Base-by-base conservation (phyloP, 306 rosid genomes). In the Dryas alaskensis region DNA sequence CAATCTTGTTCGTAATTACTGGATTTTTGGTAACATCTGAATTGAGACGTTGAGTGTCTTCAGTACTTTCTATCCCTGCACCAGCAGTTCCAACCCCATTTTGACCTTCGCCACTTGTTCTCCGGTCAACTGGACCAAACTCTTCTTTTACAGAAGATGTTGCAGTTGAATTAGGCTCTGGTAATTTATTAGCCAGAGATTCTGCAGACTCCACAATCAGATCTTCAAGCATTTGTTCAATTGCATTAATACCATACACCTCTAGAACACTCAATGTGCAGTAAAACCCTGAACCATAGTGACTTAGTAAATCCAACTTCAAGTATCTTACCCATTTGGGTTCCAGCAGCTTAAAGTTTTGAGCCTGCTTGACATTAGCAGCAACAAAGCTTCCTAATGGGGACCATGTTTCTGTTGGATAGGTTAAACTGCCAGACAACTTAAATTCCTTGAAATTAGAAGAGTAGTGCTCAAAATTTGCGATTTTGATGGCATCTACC, bases 191-290 rank as follows among this genome's bases (percentile, higher is more conserved):
- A 25, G 87, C 73, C 63, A 65, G 16, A 16, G 88, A 42, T 81
- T 64, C 91, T 5, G 84, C 87, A 63, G 91, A 86, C 37, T 91
- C 82, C 76, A 87, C 91, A 45, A 89, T 85, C 16, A 93, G 85
- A 88, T 91, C 98, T 84, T 91, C 90, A 25, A 93, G 98, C 98
- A 91, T 93, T 67, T 90, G 51, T 83, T 89, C 98, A 4, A 93
- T 81, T 46, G 89, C 94, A 83, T 93, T 88, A 51, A 93, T 87
- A 10, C 98, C 98, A 77, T 87, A 89, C 69, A 91, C 96, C 81
- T 91, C 96, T 22, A 93, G 60, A 65, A 85, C 85, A 84, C 98
- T 93, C 5, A 93, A 44, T 9, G 93, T 93, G 90, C 98, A 93
- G 81, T 93, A 91, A 76, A 93, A 93, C 75, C 91, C 98, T 39